Evolutionary conservation across 2,329 filamentous ascomycete species (phyloP).

Genomic region (Drechslera avenae): DNA sequence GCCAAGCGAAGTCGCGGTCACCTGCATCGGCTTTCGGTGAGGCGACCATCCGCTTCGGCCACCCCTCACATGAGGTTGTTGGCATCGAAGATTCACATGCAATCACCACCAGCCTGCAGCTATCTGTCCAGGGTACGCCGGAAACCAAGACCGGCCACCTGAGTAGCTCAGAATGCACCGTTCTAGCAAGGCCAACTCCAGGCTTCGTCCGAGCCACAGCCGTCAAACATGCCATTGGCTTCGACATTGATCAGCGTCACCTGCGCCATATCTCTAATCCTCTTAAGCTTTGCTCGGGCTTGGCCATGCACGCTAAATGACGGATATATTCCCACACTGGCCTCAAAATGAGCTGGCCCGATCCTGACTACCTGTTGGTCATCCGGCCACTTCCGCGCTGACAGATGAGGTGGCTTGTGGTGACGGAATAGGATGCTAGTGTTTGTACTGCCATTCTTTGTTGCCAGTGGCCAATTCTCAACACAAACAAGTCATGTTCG

Average conservation of each 20-base stretch:
- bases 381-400: slow-evolving; percentile 30
- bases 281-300: slow-evolving; percentile 27
- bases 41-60: slow-evolving; percentile 22
- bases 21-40: slow-evolving; percentile 16
- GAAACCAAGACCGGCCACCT: slow-evolving; percentile 3
- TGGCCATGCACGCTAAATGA: slow-evolving; percentile 19
- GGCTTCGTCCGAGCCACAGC: slow-evolving; percentile 25
- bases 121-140: not conserved
- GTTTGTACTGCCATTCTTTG: slow-evolving; percentile 1
- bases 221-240: slow-evolving; percentile 16
- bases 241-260: slow-evolving; percentile 22
- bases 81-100: slow-evolving; percentile 7
- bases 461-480: not conserved
- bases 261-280: slow-evolving; percentile 22
- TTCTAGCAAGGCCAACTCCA: slow-evolving; percentile 14
- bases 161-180: slow-evolving; percentile 5
- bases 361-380: slow-evolving; percentile 12
- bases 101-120: not conserved
- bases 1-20: slow-evolving; percentile 10
- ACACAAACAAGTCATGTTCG: not conserved
- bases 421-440: slow-evolving; percentile 3
- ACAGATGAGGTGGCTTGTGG: slow-evolving; percentile 7
- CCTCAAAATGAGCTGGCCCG: slow-evolving; percentile 8
- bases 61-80: not conserved
- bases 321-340: slow-evolving; percentile 18